These are phyloP conservation scores for Cyanidiococcus yangmingshanensis DNA, from an alignment of 23 red algal species.

Conservation along the genomic window DNA sequence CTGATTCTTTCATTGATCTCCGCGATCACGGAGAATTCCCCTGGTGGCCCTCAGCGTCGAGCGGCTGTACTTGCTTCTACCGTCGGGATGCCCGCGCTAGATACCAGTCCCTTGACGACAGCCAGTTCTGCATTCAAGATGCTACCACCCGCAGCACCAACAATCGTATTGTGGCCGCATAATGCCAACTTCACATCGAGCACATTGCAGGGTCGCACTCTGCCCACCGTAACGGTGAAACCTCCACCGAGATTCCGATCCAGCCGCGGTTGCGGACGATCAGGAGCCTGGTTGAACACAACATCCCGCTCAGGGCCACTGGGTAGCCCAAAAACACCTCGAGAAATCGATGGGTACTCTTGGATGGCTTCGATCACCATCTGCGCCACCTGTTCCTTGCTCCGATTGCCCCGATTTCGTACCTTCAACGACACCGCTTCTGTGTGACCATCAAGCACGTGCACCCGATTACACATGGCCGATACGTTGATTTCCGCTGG, in stretches of 20 bases:
- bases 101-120: slow-evolving; percentile 48
- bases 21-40: background rate
- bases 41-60: background rate
- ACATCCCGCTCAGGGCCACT: slow-evolving; percentile 75
- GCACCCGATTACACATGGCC: slow-evolving; percentile 98
- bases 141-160: slow-evolving; percentile 82
- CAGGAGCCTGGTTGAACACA: slow-evolving; percentile 42
- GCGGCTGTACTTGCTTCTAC: background rate
- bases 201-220: slow-evolving; percentile 72
- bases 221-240: slow-evolving; percentile 82
- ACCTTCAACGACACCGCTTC: slow-evolving; percentile 80
- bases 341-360: slow-evolving; percentile 55
- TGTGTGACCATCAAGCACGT: slow-evolving; percentile 88
- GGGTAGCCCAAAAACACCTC: slow-evolving; percentile 55
- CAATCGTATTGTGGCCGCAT: slow-evolving; percentile 90
- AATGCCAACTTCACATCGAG: slow-evolving; percentile 66
- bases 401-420: slow-evolving; percentile 13
- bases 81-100: background rate
- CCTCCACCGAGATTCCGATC: slow-evolving; percentile 57
- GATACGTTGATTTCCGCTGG: slow-evolving; percentile 60
- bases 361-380: slow-evolving; percentile 72
- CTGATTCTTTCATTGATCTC: no score
- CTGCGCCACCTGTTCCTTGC: slow-evolving; percentile 40
- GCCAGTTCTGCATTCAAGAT: slow-evolving; percentile 87
- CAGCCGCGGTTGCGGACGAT: slow-evolving; percentile 85